Evolutionary conservation across 2,329 filamentous ascomycete species (phyloP), one percentile per base, ranked within the genome.

Genomic region (Pseudogymnoascus sp.): DNA sequence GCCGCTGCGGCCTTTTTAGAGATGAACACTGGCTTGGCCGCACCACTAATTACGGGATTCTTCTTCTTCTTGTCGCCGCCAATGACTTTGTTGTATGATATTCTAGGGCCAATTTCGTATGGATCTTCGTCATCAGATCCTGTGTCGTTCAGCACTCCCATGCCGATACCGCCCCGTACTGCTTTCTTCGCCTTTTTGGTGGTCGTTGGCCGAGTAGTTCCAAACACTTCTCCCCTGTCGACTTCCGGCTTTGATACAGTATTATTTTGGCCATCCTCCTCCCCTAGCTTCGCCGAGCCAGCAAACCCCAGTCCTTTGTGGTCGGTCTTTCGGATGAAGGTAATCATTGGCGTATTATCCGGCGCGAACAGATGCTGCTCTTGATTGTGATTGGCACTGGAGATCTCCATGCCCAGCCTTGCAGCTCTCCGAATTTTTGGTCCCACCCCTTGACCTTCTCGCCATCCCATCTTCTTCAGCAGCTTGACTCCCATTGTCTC

Each of bases 71-170:
- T 96, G 65, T 92, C 88, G 0, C 87, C 88, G 15, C 90, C 92
- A 63, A 97, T 84, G 4, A 87, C 81, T 40, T 86, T 84, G 68
- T 90, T 96, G 74, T 96, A 96, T 10, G 87, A 90, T 71, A 97
- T 95, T 66, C 86, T 88, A 0, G 94, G 94, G 0, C 93, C 93
- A 60, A 97, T 87, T 62, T 93, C 89, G 71, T 96, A 97, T 0
- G 91, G 89, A 69, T 97, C 92, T 68, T 97, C 94, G 50, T 97
- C 92, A 67, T 97, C 94, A 4, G 93, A 97, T 9, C 92, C 92
- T 17, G 87, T 94, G 67, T 97, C 93, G 68, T 97, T 97, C 50
- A 97, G 75, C 1, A 97, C 80, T 0, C 93, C 93, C 11, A 96
- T 87, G 0, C 93, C 93, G 65, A 97, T 90, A 0, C 89, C 90